Percentiles rank a stretch among this genome's conserved stretches.
Conservation (phyloP, 2,329 filamentous ascomycete species). For the Byssoonygena ceratinophila region DNA sequence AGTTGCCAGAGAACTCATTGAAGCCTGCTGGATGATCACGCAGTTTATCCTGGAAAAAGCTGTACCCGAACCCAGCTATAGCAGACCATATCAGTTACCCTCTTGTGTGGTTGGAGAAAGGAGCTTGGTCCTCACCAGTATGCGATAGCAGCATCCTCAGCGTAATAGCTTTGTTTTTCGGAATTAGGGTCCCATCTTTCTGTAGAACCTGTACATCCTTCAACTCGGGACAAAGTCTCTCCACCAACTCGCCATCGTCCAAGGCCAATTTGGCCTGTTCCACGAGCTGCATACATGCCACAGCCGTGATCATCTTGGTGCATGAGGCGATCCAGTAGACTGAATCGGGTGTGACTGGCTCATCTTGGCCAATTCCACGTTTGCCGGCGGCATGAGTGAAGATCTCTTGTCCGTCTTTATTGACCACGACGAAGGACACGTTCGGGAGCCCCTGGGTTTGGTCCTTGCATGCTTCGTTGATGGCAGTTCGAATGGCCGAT, state of each 20-base stretch:
- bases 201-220: constrained; percentile 34
- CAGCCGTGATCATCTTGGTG: constrained; percentile 37
- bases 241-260: constrained; percentile 34
- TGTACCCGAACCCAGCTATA: constrained; percentile 48
- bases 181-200: constrained; percentile 26
- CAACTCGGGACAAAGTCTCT: constrained; percentile 37
- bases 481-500: constrained; percentile 7
- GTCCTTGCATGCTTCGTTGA: constrained; percentile 24
- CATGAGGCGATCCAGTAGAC: constrained; percentile 50
- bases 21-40: constrained; percentile 35
- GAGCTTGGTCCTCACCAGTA: constrained; percentile 24
- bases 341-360: constrained; percentile 50
- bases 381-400: constrained; percentile 43
- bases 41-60: constrained; percentile 44
- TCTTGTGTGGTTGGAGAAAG: too few relatives aligned
- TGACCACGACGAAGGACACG: constrained; percentile 39
- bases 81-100: not conserved
- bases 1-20: constrained; percentile 46
- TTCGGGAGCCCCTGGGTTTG: constrained; percentile 37
- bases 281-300: constrained; percentile 41
- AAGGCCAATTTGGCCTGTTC: constrained; percentile 35
- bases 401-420: constrained; percentile 39
- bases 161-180: constrained; percentile 44
- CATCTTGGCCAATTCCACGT: constrained; percentile 33
- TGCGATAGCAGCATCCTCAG: constrained; percentile 50